Base-by-base conservation (phyloP, 805 yeast species). In the Myxozyma nipponensis region DNA sequence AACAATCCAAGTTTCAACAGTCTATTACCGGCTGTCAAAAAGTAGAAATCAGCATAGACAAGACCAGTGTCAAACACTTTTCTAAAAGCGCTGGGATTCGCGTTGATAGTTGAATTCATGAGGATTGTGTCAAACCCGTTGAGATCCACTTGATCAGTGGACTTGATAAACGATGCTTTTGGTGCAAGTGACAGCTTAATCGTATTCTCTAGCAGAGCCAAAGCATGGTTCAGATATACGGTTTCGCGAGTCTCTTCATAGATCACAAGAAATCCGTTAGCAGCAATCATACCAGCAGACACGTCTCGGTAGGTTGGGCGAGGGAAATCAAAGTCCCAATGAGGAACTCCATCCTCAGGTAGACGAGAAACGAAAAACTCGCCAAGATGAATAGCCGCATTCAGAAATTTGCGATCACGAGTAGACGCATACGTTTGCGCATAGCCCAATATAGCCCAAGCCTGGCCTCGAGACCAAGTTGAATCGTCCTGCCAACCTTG, bases 401-500 rank as follows among this genome's bases (percentile, higher is more conserved):
- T 62, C 37, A 65, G 57, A 54, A 64, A 66, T 50, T 58, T 55
- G 19, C 39, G 18, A 25, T 63, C 54, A 39, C 55, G 59, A 26
- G 69, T 64, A 57, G 61, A 66, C 38, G 42, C 26, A 50, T 65
- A 66, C 15, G 59, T 56, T 23, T 57, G 61, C 6, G 64, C 62
- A 49, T 47, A 66, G 1, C 70, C 70, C 39, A 63, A 54, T 9
- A 66, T 36, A 3, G 63, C 68, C 70, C 70, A 66, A 3, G 69
- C 63, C 51, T 65, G 69, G 35, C 70, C 70, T n/a, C 69, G 59
- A 7, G 63, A 47, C 69, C 70, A 66, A 28, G 61, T 51, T 5
- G 63, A 37, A 13, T 63, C 66, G 47, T 66, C 64, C 13, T 48
- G 52, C 38, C 56, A 64, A 9, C 70, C 69, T 50, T 66, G 69